Percentiles rank a stretch among this genome's conserved stretches.
These are phyloP conservation scores for Spongiforma sp. DNA, from an alignment of 1,284 basidiomycete genomes.

Conservation along the genomic window DNA sequence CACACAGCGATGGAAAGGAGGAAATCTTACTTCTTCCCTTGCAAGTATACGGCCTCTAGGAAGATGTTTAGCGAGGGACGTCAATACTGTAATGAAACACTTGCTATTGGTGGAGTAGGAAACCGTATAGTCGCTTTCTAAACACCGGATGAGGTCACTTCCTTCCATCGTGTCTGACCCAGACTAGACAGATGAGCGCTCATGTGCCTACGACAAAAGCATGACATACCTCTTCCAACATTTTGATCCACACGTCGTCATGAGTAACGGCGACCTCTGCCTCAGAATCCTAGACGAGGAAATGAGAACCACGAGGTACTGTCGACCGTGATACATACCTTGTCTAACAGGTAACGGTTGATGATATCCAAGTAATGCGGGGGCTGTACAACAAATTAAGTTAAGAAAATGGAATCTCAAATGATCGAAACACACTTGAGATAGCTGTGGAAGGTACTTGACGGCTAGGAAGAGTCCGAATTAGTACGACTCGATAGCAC, in stretches of 20 bases:
- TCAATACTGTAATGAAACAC: not conserved
- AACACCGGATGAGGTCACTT: not conserved
- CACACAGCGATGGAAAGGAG: no score
- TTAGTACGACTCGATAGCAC: not conserved
- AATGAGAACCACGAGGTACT: not conserved
- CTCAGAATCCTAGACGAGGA: not conserved
- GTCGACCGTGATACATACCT: not conserved
- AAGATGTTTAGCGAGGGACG: not conserved
- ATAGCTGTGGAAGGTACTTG: not conserved
- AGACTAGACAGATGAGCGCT: not conserved
- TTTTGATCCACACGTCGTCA: slow-evolving; percentile 4
- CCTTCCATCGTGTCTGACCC: not conserved
- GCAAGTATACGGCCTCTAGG: slow-evolving; percentile 1
- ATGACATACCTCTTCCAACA: not conserved
- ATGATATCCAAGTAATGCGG: slow-evolving; percentile 5
- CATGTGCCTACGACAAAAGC: not conserved
- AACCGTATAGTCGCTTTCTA: not conserved
- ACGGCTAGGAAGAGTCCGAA: not conserved
- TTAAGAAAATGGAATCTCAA: not conserved
- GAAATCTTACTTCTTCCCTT: not conserved
- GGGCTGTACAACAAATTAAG: not conserved
- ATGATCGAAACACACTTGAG: not conserved
- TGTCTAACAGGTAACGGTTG: slow-evolving; percentile 6
- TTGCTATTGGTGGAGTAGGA: not conserved
- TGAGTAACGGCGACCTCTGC: slow-evolving; percentile 3